These are phyloP conservation scores for Blumeria graminis DNA, from an alignment of 2,329 filamentous ascomycete species.

Conservation along the genomic window DNA sequence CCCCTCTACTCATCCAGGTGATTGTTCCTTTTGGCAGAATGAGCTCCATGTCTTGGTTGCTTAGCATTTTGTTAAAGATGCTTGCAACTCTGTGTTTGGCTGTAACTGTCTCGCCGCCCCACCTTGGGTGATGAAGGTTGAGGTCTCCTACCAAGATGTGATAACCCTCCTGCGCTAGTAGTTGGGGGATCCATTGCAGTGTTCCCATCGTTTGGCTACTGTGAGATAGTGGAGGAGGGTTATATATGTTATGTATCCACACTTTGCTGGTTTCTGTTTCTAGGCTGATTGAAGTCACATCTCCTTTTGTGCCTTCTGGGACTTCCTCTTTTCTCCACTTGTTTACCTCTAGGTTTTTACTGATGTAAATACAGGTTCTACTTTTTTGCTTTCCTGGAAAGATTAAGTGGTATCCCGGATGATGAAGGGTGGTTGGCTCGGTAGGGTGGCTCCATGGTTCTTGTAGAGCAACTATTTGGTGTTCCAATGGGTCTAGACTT, in stretches of 20 bases:
- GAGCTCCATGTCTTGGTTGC: background rate
- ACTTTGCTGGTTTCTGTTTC: background rate
- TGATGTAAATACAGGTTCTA: background rate
- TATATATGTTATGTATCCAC: background rate
- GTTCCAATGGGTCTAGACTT: background rate
- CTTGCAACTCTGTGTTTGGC: background rate
- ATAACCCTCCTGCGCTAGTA: background rate
- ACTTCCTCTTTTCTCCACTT: background rate
- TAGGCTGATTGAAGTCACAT: background rate
- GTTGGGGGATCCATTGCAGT: background rate
- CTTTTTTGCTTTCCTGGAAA: background rate
- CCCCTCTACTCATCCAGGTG: background rate
- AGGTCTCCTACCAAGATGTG: background rate
- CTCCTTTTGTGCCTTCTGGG: background rate
- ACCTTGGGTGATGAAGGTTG: background rate
- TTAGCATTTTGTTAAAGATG: background rate
- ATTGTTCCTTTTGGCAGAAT: background rate
- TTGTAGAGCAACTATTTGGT: background rate
- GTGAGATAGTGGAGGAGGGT: background rate
- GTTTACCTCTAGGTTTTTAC: background rate
- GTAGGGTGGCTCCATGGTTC: background rate
- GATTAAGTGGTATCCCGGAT: background rate
- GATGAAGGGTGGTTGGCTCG: background rate
- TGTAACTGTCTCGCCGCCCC: background rate
- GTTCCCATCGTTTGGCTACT: background rate